Conservation (phyloP, 148 eudicot species). For the Nepenthes gracilis region DNA sequence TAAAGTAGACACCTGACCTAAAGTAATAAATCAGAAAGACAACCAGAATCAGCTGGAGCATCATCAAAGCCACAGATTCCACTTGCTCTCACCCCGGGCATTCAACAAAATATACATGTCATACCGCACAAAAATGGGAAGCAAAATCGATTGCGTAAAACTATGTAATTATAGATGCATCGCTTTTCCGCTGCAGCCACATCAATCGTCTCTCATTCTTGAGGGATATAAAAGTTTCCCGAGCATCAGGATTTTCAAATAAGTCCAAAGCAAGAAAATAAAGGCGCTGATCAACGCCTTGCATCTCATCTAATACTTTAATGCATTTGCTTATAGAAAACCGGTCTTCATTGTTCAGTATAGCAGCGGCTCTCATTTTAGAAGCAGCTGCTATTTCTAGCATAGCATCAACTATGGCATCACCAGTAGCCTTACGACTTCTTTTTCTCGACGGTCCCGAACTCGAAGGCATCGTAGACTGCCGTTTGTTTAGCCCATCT, state of each 20-base stretch:
- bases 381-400: constrained; percentile 81
- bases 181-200: constrained; percentile 62
- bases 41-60: too few relatives aligned
- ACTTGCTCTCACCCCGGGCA: too few relatives aligned
- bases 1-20: too few relatives aligned
- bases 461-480: constrained; percentile 20
- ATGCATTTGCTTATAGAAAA: constrained; percentile 72
- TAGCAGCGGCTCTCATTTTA: constrained; percentile 57
- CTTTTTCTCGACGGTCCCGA: constrained; percentile 53
- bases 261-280: constrained; percentile 59
- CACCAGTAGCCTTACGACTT: constrained; percentile 67
- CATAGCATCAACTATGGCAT: constrained; percentile 75
- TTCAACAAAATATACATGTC: too few relatives aligned
- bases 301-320: constrained; percentile 55
- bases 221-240: constrained; percentile 59
- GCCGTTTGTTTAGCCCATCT: constrained; percentile 46
- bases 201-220: constrained; percentile 35
- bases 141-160: too few relatives aligned
- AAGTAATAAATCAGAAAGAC: too few relatives aligned
- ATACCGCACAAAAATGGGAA: too few relatives aligned
- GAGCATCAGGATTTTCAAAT: constrained; percentile 41
- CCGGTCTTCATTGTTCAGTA: constrained; percentile 51
- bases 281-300: constrained; percentile 54
- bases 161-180: constrained; percentile 5
- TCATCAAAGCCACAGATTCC: too few relatives aligned